These are phyloP conservation scores for Backusella circina DNA, from an alignment of 192 early-diverging fungal species.

Conservation along the genomic window DNA sequence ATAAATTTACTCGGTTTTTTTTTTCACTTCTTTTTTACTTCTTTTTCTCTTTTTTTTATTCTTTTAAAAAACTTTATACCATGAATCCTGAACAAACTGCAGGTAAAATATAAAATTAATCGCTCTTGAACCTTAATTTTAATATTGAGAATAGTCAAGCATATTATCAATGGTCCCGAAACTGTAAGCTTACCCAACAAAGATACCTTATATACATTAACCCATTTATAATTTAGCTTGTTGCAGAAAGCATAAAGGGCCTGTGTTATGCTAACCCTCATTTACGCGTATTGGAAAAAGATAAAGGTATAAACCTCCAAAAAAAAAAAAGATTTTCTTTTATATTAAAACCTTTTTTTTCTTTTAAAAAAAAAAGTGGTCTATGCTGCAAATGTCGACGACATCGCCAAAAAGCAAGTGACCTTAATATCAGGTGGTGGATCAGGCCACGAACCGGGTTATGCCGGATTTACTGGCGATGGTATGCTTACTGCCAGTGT, in stretches of 20 bases:
- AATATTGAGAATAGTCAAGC: neutral
- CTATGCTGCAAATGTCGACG: constrained; percentile 51
- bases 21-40: neutral
- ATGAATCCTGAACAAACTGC: neutral
- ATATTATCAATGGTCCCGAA: constrained; percentile 7
- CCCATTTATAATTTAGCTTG: constrained; percentile 32
- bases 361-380: constrained; percentile 40
- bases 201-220: neutral
- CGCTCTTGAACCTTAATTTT: neutral
- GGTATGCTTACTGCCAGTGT: constrained; percentile 74
- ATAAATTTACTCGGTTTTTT: neutral
- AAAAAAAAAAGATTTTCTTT: neutral
- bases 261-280: constrained; percentile 57
- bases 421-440: constrained; percentile 82
- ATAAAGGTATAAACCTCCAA: constrained; percentile 41
- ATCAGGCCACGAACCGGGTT: constrained; percentile 82
- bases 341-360: neutral
- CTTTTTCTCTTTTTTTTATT: neutral
- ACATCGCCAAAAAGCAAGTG: constrained; percentile 56
- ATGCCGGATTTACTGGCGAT: constrained; percentile 72
- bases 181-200: neutral
- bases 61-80: neutral
- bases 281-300: constrained; percentile 48
- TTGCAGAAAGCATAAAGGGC: constrained; percentile 58
- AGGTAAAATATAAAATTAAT: neutral